phyloP scores from a whole-genome alignment of 371 early-diverging fungal species.

The Syncephalastrum racemosum region DNA sequence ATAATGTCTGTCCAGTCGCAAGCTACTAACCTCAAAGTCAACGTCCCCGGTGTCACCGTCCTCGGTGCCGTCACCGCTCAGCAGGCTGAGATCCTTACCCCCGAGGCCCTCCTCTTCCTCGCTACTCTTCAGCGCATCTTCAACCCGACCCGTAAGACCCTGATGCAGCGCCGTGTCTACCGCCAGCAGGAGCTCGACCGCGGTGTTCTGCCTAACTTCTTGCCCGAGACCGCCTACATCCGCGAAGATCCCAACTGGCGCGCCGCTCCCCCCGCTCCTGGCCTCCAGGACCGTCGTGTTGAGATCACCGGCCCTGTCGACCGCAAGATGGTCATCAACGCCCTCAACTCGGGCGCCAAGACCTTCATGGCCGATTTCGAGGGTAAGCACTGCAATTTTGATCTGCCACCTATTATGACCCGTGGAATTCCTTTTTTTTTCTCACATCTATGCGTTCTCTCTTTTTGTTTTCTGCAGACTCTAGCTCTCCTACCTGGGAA shows the following conservation, averaged over 20 bases:
- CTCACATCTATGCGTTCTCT: constrained; percentile 1
- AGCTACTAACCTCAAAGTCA: constrained; percentile 20
- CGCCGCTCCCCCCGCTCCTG: constrained; percentile 89
- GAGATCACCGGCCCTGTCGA: constrained; percentile 98
- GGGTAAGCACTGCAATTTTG: constrained; percentile 44
- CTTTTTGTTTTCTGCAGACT: constrained; percentile 55
- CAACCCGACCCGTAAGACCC: constrained; percentile 80
- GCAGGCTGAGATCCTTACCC: constrained; percentile 73
- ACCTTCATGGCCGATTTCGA: constrained; percentile 98
- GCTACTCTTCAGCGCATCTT: constrained; percentile 86
- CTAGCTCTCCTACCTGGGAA: constrained; percentile 91
- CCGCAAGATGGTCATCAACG: constrained; percentile 98
- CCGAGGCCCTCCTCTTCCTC: constrained; percentile 78
- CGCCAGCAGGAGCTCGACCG: constrained; percentile 80
- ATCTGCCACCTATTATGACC: not conserved
- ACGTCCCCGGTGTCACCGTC: constrained; percentile 65
- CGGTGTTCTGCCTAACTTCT: constrained; percentile 85
- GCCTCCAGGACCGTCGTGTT: constrained; percentile 89
- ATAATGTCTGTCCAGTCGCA: constrained; percentile 23
- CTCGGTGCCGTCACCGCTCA: constrained; percentile 61
- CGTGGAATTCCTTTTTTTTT: not conserved
- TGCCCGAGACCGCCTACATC: constrained; percentile 88
- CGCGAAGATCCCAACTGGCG: constrained; percentile 88
- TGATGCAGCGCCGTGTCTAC: constrained; percentile 71
- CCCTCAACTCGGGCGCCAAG: constrained; percentile 88